Conservation (phyloP, 1,139 yeast species). For the Sugiyamaella paludigena region DNA sequence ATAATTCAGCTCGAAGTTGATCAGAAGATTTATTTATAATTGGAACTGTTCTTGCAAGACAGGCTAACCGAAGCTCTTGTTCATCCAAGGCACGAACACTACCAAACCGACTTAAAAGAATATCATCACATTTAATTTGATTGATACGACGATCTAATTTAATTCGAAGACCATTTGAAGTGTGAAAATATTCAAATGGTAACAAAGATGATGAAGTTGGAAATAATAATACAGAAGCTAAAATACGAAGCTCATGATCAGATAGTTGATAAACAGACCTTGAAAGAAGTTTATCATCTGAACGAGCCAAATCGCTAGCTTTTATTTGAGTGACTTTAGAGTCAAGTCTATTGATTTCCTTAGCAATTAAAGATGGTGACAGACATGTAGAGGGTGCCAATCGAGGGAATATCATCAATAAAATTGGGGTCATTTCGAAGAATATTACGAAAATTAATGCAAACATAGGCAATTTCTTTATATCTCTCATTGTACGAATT, state of each 20-base stretch:
- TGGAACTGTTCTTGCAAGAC: conserved; percentile 32
- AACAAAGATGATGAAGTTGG: conserved; percentile 10
- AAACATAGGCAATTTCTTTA: conserved; percentile 60
- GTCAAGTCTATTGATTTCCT: conserved; percentile 22
- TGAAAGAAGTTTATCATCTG: conserved; percentile 6
- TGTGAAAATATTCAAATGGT: conserved; percentile 19
- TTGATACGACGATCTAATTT: conserved; percentile 25
- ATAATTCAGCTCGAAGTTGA: conserved; percentile 19
- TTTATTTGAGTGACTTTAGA: conserved; percentile 16
- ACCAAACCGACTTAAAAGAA: conserved; percentile 33
- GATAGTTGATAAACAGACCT: conserved; percentile 23
- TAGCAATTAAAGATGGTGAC: conserved; percentile 48
- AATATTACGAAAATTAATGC: conserved; percentile 55
- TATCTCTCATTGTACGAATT: conserved; percentile 57
- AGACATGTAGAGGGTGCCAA: conserved; percentile 70
- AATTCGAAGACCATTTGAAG: conserved; percentile 15
- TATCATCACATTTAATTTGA: conserved; percentile 31
- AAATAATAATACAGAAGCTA: conserved; percentile 16
- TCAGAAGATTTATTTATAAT: conserved; percentile 8
- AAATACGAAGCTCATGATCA: conserved; percentile 16
- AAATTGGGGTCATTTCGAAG: conserved; percentile 61
- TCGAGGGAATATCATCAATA: conserved; percentile 59
- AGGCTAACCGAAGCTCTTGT: conserved; percentile 32
- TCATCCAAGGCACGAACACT: conserved; percentile 31
- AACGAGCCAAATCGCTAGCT: conserved; percentile 5